Percentiles rank a stretch among this genome's conserved stretches.
Evolutionary conservation across 2,329 filamentous ascomycete genomes (phyloP).

Genomic region (Colletotrichum aenigma): DNA sequence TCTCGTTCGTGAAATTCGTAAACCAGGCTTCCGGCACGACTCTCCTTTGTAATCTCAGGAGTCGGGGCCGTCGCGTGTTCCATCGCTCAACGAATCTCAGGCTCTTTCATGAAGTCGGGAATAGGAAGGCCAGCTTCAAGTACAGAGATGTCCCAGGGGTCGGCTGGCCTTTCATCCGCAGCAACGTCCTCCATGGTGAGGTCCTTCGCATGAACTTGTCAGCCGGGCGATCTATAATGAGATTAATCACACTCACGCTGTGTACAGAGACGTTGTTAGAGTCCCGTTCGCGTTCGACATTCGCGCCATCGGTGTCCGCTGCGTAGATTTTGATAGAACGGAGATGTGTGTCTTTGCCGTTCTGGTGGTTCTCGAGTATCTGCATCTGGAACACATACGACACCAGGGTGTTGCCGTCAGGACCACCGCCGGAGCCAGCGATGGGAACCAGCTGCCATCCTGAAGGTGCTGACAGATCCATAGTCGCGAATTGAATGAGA

Average conservation of each 20-base stretch:
- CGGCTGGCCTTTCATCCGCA: constrained; percentile 17
- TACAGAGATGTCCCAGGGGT: constrained; percentile 25
- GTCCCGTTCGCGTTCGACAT: constrained; percentile 32
- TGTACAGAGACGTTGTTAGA: constrained; percentile 27
- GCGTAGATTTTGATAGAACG: constrained; percentile 88
- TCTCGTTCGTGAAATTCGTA: neutral
- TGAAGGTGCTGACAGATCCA: constrained; percentile 77
- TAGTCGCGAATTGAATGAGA: constrained; percentile 83
- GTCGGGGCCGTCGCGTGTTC: neutral
- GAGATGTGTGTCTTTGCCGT: constrained; percentile 98
- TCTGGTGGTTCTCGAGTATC: constrained; percentile 96
- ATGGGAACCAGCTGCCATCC: constrained; percentile 90
- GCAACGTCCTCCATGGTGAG: neutral
- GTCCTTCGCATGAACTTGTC: constrained; percentile 9
- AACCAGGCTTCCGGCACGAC: neutral
- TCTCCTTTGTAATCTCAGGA: neutral
- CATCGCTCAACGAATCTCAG: constrained; percentile 39
- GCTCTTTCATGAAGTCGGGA: constrained; percentile 47
- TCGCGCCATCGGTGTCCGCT: constrained; percentile 53
- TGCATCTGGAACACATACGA: constrained; percentile 91
- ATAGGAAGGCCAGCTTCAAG: constrained; percentile 38
- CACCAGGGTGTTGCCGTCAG: constrained; percentile 75
- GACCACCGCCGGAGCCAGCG: constrained; percentile 57
- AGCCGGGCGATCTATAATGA: neutral
- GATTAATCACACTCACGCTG: neutral